Evolutionary conservation across 2,329 filamentous ascomycete genomes (phyloP).

Genomic region (Claviceps sp.): DNA sequence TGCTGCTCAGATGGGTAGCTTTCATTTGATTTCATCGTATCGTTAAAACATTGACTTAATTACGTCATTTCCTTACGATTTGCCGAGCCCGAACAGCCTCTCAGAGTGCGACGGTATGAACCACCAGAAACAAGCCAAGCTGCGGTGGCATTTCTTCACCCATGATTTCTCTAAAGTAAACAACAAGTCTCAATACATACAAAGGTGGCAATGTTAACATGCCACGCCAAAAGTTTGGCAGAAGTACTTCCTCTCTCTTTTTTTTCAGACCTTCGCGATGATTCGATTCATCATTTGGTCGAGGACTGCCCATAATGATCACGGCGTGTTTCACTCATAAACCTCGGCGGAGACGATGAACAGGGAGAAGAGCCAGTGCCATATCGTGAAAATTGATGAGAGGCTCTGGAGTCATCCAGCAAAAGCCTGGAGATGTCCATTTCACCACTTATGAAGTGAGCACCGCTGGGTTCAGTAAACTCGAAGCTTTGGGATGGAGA

Average conservation of each 20-base stretch:
- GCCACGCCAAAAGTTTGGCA: not conserved
- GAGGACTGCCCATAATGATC: slow-evolving; percentile 8
- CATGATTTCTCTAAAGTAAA: too few species aligned
- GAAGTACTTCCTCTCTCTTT: not conserved
- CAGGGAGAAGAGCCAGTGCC: slow-evolving; percentile 14
- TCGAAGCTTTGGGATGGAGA: slow-evolving; percentile 24
- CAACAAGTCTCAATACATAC: too few species aligned
- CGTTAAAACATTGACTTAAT: too few species aligned
- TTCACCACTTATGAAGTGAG: slow-evolving; percentile 34
- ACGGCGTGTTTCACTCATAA: slow-evolving; percentile 9
- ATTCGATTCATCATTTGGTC: slow-evolving; percentile 8
- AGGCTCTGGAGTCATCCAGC: slow-evolving; percentile 35
- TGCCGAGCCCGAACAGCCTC: too few species aligned
- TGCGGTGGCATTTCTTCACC: too few species aligned
- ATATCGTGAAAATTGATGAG: slow-evolving; percentile 13
- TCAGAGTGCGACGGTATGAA: too few species aligned
- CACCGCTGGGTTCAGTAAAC: slow-evolving; percentile 26
- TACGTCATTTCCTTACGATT: too few species aligned
- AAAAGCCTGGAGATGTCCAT: slow-evolving; percentile 50
- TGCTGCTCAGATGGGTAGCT: not conserved
- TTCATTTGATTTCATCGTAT: too few species aligned
- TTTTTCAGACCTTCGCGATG: not conserved
- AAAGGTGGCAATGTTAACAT: too few species aligned
- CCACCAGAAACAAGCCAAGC: too few species aligned
- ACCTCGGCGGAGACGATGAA: slow-evolving; percentile 12